Evolutionary conservation across 768 basidiomycete genomes (phyloP), one percentile per base, ranked within the genome.

Genomic region (Gymnopilus dilepis): DNA sequence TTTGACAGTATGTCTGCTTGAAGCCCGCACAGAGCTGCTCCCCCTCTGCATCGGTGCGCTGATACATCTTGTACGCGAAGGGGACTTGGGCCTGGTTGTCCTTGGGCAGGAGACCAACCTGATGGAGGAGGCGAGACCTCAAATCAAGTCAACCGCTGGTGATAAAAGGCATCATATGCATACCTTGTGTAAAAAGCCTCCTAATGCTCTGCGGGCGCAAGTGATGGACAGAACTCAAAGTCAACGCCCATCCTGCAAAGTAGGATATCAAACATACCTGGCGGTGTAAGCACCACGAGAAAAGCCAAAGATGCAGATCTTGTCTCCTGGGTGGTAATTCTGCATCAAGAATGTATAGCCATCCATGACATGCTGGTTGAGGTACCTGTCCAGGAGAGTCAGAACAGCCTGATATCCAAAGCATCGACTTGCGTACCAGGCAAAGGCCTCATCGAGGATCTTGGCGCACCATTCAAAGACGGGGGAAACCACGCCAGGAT

Each of bases 281-380:
- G 78, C 79, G n/a, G 77, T 79, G 64, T 81, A 81, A 13, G 80
- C 74, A 1, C 80, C 79, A 38, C 93, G 83, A 48, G 92, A 94
- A 69, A 94, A 95, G 0, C 93, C 90, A 59, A 92, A 91, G 21
- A 92, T 72, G 67, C 87, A 91, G 31, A 93, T 84, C 71, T 82
- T 90, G 70, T 92, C 91, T 0, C 91, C 92, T 0, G 74, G 66
- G n/a, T 76, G 78, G 69, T 89, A 92, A 67, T 89, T 92, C 62
- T 89, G 81, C 92, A 94, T 92, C 55, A 94, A 74, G 72, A 88
- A 94, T 62, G 76, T 78, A 73, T 94, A 94, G 0, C 92, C 92
- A 8, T 83, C 87, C 74, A 86, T 83, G 22, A 92, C 87, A 73
- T 92, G 91, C 1, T 69, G 81, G 56, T 87, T 86, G 41, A 92